Base-by-base conservation (phyloP, 495 filamentous ascomycete genomes). In the Penicillium argentinense region DNA sequence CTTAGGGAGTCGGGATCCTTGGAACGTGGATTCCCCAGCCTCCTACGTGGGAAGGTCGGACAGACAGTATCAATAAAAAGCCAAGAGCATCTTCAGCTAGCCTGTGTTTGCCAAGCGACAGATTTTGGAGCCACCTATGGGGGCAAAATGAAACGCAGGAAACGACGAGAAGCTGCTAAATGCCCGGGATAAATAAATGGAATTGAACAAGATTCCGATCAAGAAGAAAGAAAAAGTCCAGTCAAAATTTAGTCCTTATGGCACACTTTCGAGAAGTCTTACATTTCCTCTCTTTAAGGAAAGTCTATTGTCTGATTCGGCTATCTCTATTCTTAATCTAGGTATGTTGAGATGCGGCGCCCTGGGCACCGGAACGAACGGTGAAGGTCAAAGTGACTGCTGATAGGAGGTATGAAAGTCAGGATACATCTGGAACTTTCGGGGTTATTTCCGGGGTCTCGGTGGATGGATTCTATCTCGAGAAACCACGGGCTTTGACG, bases 401-500 rank as follows among this genome's bases (percentile, higher is more conserved):
- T 60, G 53, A 54, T 56, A 59, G 47, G 46, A 51, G 49, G 24
- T 29, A 40, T 13, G 19, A 12, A 39, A 9, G 28, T 39, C 12
- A 30, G 47, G 39, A 40, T 38, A 53, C 34, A 54, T 30, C 32
- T 46, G 43, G 44, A 41, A 40, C 32, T 39, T 29, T 37, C 23
- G 27, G 38, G 46, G 32, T 24, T 25, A 19, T 40, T 46, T 48
- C 37, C 45, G 33, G 25, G 23, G 36, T 46, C 37, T n/a, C 23
- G 29, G 44, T 42, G 37, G 52, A 38, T 24, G 19, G 42, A 51
- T 55, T 9, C 56, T 49, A 60, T 63, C 41, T 60, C 32, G 21
- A 53, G 53, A 42, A 28, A 19, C 13, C 11, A 16, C 43, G 50
- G n/a, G 39, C 47, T 57, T 42, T 54, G 56, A 47, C 29, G 26